Conservation (phyloP, 139 green algal genomes). For the Edaphochlamys debaryana region DNA sequence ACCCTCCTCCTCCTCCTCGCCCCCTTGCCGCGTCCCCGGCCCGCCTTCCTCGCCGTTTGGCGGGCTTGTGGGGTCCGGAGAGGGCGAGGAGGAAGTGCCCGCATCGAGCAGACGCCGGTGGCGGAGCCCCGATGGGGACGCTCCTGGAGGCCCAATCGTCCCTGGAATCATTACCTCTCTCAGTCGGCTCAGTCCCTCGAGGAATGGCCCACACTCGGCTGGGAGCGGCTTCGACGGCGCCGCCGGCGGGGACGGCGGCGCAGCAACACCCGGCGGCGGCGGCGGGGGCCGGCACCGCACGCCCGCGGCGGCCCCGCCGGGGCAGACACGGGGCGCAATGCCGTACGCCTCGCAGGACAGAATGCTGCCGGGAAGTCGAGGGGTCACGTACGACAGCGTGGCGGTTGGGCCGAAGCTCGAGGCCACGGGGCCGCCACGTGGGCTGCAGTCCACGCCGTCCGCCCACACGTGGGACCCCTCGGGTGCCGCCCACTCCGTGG, state of each 20-base stretch:
- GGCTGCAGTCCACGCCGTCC: constrained; percentile 8
- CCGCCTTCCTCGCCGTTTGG: too few relatives aligned
- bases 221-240: not conserved
- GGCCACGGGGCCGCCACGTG: too few relatives aligned
- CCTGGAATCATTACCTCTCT: too few relatives aligned
- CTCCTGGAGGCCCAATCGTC: too few relatives aligned
- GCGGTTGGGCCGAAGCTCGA: too few relatives aligned
- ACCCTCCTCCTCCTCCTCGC: too few relatives aligned
- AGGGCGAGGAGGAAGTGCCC: too few relatives aligned
- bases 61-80: too few relatives aligned
- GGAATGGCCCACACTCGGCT: not conserved
- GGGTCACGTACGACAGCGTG: not conserved
- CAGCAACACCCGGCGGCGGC: not conserved
- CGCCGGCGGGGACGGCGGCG: not conserved
- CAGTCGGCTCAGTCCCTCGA: not conserved
- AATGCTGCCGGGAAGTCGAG: not conserved
- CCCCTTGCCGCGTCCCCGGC: too few relatives aligned
- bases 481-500: not conserved
- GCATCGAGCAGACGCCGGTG: too few relatives aligned
- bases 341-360: constrained; percentile 12
- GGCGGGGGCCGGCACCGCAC: too few relatives aligned
- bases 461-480: not conserved
- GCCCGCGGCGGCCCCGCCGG: not conserved
- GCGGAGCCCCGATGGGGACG: too few relatives aligned
- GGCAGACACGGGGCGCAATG: not conserved